These are phyloP conservation scores for Periconia macrospinosa DNA, from an alignment of 2,329 filamentous ascomycete species.

Conservation along the genomic window DNA sequence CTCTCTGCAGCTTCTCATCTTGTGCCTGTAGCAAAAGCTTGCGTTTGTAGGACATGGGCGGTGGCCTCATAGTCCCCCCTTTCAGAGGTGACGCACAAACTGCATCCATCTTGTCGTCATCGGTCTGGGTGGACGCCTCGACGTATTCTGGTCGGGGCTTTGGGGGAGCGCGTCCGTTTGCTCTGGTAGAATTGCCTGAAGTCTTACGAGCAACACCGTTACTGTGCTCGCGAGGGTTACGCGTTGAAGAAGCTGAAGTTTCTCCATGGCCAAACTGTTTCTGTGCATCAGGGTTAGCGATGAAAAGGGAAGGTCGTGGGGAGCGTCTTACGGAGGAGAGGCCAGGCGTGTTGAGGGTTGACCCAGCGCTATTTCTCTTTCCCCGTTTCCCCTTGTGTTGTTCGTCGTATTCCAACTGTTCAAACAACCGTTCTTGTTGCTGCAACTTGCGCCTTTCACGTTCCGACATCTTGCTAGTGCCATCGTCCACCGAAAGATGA, in stretches of 20 bases:
- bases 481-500: constrained; percentile 53
- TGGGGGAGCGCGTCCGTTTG: constrained; percentile 28
- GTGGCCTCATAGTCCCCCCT: constrained; percentile 28
- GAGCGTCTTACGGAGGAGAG: constrained; percentile 44
- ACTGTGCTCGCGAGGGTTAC: constrained; percentile 36
- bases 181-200: constrained; percentile 45
- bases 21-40: constrained; percentile 42
- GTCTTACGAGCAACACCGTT: constrained; percentile 39
- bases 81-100: constrained; percentile 15
- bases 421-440: constrained; percentile 64
- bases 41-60: constrained; percentile 40
- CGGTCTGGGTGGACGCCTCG: constrained; percentile 39
- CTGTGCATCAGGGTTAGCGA: constrained; percentile 31
- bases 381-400: constrained; percentile 56
- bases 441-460: constrained; percentile 65
- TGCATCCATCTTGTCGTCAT: constrained; percentile 14
- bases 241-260: constrained; percentile 41
- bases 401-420: constrained; percentile 62
- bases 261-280: constrained; percentile 41
- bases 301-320: constrained; percentile 12
- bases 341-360: constrained; percentile 55
- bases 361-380: constrained; percentile 60
- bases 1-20: constrained; percentile 41
- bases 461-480: constrained; percentile 58
- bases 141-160: constrained; percentile 37